Evolutionary conservation across 257 asterid species (phyloP).

Genomic region (Solanum piurae): DNA sequence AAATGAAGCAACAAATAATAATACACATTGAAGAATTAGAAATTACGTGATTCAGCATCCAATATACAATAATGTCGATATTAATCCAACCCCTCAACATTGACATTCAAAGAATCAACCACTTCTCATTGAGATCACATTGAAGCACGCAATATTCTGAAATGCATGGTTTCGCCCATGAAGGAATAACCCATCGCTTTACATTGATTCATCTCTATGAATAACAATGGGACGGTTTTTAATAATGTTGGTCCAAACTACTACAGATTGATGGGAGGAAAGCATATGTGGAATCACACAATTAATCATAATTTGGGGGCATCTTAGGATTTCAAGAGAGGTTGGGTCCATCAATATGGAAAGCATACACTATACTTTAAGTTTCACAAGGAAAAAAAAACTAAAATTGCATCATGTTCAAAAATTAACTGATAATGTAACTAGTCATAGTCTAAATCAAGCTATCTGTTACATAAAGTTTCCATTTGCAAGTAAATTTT

Average conservation of each 20-base stretch:
- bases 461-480: neutral
- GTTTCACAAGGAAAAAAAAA: neutral
- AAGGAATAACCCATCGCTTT: neutral
- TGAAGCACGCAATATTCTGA: neutral
- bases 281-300: neutral
- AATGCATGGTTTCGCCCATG: neutral
- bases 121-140: neutral
- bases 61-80: neutral
- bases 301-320: neutral
- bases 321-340: neutral
- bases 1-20: too few relatives aligned
- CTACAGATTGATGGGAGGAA: neutral
- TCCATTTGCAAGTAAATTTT: neutral
- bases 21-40: too few relatives aligned
- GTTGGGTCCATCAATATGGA: neutral
- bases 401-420: neutral
- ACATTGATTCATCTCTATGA: neutral
- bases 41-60: too few relatives aligned
- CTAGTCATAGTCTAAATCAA: neutral
- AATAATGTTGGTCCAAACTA: neutral
- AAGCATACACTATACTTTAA: neutral
- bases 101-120: neutral
- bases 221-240: neutral
- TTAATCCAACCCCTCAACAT: neutral
- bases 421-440: neutral